A percentile compares a stretch with the other conserved stretches of the same genome.
Evolutionary conservation across 1,284 basidiomycete genomes (phyloP).

Genomic region (Hypsizygus ulmarius): DNA sequence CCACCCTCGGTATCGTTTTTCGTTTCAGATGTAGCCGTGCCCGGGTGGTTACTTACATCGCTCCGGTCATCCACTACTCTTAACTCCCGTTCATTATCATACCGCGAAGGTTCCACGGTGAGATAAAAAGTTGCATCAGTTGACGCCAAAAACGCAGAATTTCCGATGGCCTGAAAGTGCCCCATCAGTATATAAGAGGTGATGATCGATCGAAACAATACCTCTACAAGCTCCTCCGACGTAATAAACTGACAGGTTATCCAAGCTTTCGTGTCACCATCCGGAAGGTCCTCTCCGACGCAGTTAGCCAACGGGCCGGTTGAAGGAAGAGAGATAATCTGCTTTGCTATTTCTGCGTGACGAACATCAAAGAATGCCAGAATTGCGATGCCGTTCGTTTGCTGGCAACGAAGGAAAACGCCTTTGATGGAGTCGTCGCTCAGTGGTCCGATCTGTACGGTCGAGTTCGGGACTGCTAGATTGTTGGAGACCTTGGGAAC

Average conservation of each 20-base stretch:
- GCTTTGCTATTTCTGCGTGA: slow-evolving; percentile 48
- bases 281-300: slow-evolving; percentile 24
- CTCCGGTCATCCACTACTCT: slow-evolving; percentile 9
- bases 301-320: slow-evolving; percentile 27
- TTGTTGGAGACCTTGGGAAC: slow-evolving; percentile 1
- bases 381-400: slow-evolving; percentile 48
- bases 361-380: slow-evolving; percentile 64
- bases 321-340: slow-evolving; percentile 31
- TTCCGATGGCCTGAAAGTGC: slow-evolving; percentile 32
- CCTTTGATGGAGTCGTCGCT: slow-evolving; percentile 39
- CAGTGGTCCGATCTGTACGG: slow-evolving; percentile 1
- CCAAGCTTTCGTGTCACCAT: slow-evolving; percentile 26
- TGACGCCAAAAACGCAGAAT: slow-evolving; percentile 33
- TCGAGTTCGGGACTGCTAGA: slow-evolving; percentile 4
- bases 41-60: slow-evolving; percentile 1
- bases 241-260: slow-evolving; percentile 37
- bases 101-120: slow-evolving; percentile 18
- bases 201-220: slow-evolving; percentile 16
- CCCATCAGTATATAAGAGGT: not conserved
- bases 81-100: slow-evolving; percentile 10
- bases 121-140: slow-evolving; percentile 32
- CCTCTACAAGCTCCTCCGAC: slow-evolving; percentile 34
- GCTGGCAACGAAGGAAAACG: slow-evolving; percentile 49
- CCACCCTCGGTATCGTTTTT: slow-evolving; percentile 1
- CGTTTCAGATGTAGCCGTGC: not conserved